Percentiles rank a stretch among this genome's conserved stretches.
Conservation (phyloP, 805 yeast genomes). For the Lachancea fermentati region DNA sequence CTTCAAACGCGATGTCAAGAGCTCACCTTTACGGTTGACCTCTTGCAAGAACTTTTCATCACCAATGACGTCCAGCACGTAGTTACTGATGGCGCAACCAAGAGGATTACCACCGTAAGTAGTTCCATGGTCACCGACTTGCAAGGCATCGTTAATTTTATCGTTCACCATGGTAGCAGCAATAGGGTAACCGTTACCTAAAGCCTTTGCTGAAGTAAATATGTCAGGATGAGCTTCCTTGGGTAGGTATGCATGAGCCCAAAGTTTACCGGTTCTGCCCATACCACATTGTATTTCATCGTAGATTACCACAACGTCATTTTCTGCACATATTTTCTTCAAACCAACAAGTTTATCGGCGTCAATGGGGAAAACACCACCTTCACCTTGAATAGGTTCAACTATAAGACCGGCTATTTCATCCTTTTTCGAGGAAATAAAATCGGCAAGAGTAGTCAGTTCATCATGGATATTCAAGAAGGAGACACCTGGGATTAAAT, state of each 20-base stretch:
- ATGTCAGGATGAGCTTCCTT: constrained; percentile 89
- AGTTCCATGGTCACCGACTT: constrained; percentile 96
- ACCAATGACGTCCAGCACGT: constrained; percentile 67
- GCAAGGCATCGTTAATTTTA: constrained; percentile 61
- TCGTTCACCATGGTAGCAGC: constrained; percentile 90
- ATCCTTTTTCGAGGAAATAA: constrained; percentile 24
- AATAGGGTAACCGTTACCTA: constrained; percentile 95
- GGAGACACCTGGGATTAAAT: constrained; percentile 82
- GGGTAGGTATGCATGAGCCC: constrained; percentile 85
- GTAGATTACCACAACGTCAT: constrained; percentile 73
- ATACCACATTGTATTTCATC: constrained; percentile 98
- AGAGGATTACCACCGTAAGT: constrained; percentile 97
- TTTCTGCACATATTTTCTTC: constrained; percentile 58
- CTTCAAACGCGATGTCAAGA: constrained; percentile 46
- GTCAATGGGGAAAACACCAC: constrained; percentile 75
- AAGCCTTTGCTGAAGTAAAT: constrained; percentile 88
- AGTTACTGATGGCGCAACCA: constrained; percentile 73
- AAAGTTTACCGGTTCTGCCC: constrained; percentile 84
- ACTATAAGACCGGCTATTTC: constrained; percentile 81
- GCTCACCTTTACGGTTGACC: constrained; percentile 56
- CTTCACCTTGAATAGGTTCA: constrained; percentile 98
- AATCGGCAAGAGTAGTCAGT: constrained; percentile 21
- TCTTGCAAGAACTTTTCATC: constrained; percentile 50
- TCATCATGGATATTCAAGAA: constrained; percentile 36
- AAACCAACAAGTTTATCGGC: constrained; percentile 59